Evolutionary conservation across 75 land plant species (phyloP), one percentile per base, ranked within the genome.

Genomic region (Azolla pinnata): DNA sequence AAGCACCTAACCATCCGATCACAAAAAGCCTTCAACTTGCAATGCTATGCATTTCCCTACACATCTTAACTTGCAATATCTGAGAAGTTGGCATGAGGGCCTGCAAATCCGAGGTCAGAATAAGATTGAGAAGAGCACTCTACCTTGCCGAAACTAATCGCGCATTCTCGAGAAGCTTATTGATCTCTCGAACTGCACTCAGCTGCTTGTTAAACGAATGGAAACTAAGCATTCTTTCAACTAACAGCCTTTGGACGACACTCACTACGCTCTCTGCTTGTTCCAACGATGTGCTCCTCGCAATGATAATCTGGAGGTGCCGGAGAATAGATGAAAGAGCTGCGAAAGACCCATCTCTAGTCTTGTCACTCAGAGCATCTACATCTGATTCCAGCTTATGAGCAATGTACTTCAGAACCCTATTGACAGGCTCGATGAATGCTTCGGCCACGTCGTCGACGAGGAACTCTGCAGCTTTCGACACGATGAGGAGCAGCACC

Each of bases 131-230:
- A n/a, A n/a, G n/a, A n/a, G n/a, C n/a, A n/a, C n/a, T n/a, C 21
- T 54, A 68, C 71, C 69, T 68, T 30, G 71, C 26, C 25, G 71
- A 29, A 25, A 68, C 40, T 20, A 58, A 57, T n/a, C 71, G 69
- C 25, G 71, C 71, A 61, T 68, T 68, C 25, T 68, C 71, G 40
- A 68, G 21, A 4, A 68, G 40, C 44, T 64, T 68, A 16, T 68
- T 68, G 58, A 68, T 68, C 44, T 68, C 71, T 48, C 71, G 55
- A 8, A 68, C 71, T 0, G 71, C 71, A 63, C 69, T 63, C 1
- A 68, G 71, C 25, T 68, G 71, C 30, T 68, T 68, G 44, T 68
- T 68, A 32, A 68, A 68, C 2, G 71, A 68, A 24, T 63, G 65
- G 35, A 68, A 68, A 0, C 59, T 63, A 1, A 68, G 59, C 71